Percentiles rank a stretch among this genome's conserved stretches.
Evolutionary conservation across 2,329 filamentous ascomycete genomes (phyloP).

Genomic region (Penicillium sp.): DNA sequence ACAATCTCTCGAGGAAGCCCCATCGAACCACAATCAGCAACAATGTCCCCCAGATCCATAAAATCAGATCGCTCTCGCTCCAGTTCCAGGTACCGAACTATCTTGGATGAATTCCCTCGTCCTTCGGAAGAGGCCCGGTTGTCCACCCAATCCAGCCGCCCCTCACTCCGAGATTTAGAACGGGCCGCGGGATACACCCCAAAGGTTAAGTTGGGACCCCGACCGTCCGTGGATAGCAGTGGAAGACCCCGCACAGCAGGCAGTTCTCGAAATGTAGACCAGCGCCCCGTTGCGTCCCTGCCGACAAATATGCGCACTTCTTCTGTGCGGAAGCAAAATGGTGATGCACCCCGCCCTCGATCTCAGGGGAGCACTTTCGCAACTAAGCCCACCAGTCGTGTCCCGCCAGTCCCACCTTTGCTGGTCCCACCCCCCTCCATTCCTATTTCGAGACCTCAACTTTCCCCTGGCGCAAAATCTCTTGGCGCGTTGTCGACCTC

Average conservation of each 20-base stretch:
- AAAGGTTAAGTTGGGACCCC: constrained; percentile 85
- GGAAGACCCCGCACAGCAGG: constrained; percentile 62
- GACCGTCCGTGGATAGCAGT: constrained; percentile 67
- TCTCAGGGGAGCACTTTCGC: constrained; percentile 44
- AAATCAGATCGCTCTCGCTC: constrained; percentile 23
- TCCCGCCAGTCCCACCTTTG: constrained; percentile 41
- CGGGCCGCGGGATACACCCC: constrained; percentile 42
- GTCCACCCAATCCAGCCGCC: constrained; percentile 45
- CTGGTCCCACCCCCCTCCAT: constrained; percentile 41
- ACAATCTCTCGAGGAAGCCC: constrained; percentile 18
- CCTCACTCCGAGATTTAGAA: constrained; percentile 47
- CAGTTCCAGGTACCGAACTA: constrained; percentile 27
- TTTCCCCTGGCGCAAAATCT: constrained; percentile 43
- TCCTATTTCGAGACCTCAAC: constrained; percentile 34
- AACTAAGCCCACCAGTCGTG: constrained; percentile 30
- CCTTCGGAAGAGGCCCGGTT: constrained; percentile 38
- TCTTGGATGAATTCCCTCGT: constrained; percentile 39
- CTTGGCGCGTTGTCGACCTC: constrained; percentile 49
- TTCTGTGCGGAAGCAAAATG: constrained; percentile 51
- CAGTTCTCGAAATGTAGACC: constrained; percentile 48
- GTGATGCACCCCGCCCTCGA: constrained; percentile 41
- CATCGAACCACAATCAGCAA: constrained; percentile 17
- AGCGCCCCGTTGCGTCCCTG: constrained; percentile 73
- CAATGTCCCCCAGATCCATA: constrained; percentile 20
- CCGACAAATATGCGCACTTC: constrained; percentile 76